phyloP scores from a whole-genome alignment of 2,329 filamentous ascomycete species.

The Thielaviopsis cerberus region DNA sequence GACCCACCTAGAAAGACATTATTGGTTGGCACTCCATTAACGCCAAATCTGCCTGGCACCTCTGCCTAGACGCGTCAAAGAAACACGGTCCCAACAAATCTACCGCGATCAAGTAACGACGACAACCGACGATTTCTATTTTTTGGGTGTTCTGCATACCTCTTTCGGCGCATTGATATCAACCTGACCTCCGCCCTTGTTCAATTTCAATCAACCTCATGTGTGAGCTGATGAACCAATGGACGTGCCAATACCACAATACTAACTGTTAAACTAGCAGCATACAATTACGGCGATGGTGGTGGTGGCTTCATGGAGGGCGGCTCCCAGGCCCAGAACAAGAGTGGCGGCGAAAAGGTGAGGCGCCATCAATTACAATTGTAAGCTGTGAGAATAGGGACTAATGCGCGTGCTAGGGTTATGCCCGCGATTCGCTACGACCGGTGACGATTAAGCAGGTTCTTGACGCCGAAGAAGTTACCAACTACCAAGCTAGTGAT shows the following conservation, averaged over 20 bases:
- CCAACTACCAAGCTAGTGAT: conserved; percentile 39
- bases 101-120: not conserved
- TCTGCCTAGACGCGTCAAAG: not conserved
- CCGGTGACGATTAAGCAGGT: conserved; percentile 94
- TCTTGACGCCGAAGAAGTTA: conserved; percentile 59
- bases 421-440: conserved; percentile 69
- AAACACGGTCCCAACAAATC: not conserved
- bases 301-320: conserved; percentile 43
- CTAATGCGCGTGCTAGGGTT: conserved; percentile 24
- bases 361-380: not conserved
- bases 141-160: not conserved
- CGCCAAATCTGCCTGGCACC: not conserved
- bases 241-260: not conserved
- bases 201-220: not conserved
- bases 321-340: conserved; percentile 38
- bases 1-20: not conserved
- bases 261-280: not conserved
- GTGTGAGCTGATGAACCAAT: not conserved
- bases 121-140: not conserved
- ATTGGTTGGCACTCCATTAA: not conserved
- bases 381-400: not conserved
- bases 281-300: conserved; percentile 33
- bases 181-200: not conserved
- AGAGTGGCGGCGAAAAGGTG: conserved; percentile 29
- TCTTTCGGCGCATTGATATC: not conserved